Base-by-base conservation (phyloP, 2,329 filamentous ascomycete genomes). In the Thermothelomyces thermophilus region DNA sequence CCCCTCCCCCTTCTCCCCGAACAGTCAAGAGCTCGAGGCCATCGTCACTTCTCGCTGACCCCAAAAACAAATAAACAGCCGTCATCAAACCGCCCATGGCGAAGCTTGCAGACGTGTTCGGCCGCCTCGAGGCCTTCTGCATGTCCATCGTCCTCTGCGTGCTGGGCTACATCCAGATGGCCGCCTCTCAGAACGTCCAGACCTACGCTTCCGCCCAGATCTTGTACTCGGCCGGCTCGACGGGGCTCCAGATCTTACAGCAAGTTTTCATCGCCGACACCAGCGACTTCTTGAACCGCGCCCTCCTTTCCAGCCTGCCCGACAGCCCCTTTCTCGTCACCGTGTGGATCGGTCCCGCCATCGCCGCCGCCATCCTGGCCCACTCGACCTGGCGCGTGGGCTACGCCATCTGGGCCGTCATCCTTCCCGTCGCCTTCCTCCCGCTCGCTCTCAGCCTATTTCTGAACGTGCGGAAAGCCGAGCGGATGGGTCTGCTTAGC, bases 221-320 rank as follows among this genome's bases (percentile, higher is more conserved):
- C 33, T 82, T 84, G 62, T 83, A 82, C 59, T 74, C 79, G 2
- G 75, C 79, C 42, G 60, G 60, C n/a, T 55, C 52, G 39, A 81
- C 77, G 0, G 79, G 78, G 7, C 66, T 82, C 6, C 73, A 79
- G 51, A 78, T 84, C 41, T 64, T 83, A 19, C 76, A 82, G 59
- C 80, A 84, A 60, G 76, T 84, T 35, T 81, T 84, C 62, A 75
- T 84, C 42, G 81, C 81, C 26, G 80, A 84, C 62, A 80, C 77
- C 1, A 82, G 75, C 43, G 73, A 77, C 56, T 64, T 84, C 39
- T 63, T 76, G 16, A 81, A 83, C 58, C 76, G 81, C 49, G 79
- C 79, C 13, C 62, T 84, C 3, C 73, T 80, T 56, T 78, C 76
- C 3, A 78, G 75, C 2, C 63, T 83, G 11, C 79, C 79, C 3